Evolutionary conservation across 192 early-diverging fungal species (phyloP), one percentile per base, ranked within the genome.

Genomic region (Mortierella antarctica): DNA sequence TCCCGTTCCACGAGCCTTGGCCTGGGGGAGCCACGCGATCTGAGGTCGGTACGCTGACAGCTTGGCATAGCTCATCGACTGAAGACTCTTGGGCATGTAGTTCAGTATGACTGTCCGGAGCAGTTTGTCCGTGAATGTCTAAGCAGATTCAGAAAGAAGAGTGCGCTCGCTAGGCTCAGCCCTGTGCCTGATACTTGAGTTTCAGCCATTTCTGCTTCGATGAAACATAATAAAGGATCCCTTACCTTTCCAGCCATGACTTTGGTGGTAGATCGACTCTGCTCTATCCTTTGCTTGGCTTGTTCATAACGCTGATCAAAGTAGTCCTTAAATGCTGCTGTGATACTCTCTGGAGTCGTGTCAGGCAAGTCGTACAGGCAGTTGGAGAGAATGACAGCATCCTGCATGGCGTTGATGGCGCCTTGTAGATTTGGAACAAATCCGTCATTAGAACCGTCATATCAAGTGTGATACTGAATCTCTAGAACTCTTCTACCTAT

Each of bases 281-380:
- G 56, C 20, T 55, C 54, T 2, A 68, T 17, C 44, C 57, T 53
- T 2, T 46, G 21, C 15, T 57, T 54, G 10, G 66, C 56, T 14
- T 57, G 44, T 3, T 13, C 39, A 20, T 48, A 68, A 7, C 66
- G 66, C 46, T 68, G 66, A 5, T 31, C 10, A 31, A n/a, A 31
- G 39, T 68, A 68, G 7, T 31, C 46, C 8, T 47, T 21, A 40
- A 68, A 68, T 49, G 66, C 45, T 5, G 42, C 13, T 15, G 11
- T 47, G 4, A 68, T 57, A 44, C 56, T 68, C 14, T 57, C 54
- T 10, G 66, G 21, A 23, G 53, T 21, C 12, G 17, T 49, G 44
- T 68, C 66, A 10, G 23, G 20, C 20, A 68, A n/a, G 45, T 56
- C 54, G 55, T 68, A 68, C 7, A 68, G 53, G 51, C 66, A 68